phyloP scores from a whole-genome alignment of 2,329 filamentous ascomycete genomes.

The Endoconidiophora polonica region DNA sequence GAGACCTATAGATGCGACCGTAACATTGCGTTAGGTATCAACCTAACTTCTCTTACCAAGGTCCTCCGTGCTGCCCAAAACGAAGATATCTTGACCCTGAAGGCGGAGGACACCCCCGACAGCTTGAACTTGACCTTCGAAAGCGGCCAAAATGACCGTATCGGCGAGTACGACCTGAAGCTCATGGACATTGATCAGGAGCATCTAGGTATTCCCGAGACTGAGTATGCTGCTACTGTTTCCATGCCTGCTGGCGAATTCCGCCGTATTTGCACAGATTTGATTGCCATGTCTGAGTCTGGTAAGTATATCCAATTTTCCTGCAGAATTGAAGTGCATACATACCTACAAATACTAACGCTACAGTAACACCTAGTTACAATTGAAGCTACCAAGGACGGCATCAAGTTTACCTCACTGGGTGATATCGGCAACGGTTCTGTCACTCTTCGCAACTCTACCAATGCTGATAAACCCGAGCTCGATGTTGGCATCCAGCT shows the following conservation, averaged over 20 bases:
- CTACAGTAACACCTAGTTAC: slow-evolving; percentile 41
- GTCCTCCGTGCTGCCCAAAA: slow-evolving; percentile 87
- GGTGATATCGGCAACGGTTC: slow-evolving; percentile 94
- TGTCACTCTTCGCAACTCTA: slow-evolving; percentile 78
- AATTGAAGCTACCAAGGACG: slow-evolving; percentile 93
- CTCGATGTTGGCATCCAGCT: slow-evolving; percentile 79
- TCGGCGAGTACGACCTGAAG: slow-evolving; percentile 99
- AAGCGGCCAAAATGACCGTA: slow-evolving; percentile 68
- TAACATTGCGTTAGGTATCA: slow-evolving; percentile 95
- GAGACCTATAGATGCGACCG: slow-evolving; percentile 94
- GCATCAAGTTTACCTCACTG: slow-evolving; percentile 82
- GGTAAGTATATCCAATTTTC: slow-evolving; percentile 38
- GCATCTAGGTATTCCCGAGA: slow-evolving; percentile 95
- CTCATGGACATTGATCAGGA: slow-evolving; percentile 99
- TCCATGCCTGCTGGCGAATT: slow-evolving; percentile 81
- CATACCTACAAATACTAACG: slow-evolving; percentile 10
- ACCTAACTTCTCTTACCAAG: slow-evolving; percentile 91
- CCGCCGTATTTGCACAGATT: slow-evolving; percentile 82
- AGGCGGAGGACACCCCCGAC: slow-evolving; percentile 93
- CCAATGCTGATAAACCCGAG: slow-evolving; percentile 74
- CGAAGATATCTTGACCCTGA: slow-evolving; percentile 84
- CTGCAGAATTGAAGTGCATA: no score
- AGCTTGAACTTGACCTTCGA: slow-evolving; percentile 93
- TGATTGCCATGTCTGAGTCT: slow-evolving; percentile 85
- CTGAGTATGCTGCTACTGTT: slow-evolving; percentile 90